A percentile compares a stretch with the other conserved stretches of the same genome.
Conservation (phyloP, 2,329 filamentous ascomycete species). For the Aspergillus carbonarius region DNA sequence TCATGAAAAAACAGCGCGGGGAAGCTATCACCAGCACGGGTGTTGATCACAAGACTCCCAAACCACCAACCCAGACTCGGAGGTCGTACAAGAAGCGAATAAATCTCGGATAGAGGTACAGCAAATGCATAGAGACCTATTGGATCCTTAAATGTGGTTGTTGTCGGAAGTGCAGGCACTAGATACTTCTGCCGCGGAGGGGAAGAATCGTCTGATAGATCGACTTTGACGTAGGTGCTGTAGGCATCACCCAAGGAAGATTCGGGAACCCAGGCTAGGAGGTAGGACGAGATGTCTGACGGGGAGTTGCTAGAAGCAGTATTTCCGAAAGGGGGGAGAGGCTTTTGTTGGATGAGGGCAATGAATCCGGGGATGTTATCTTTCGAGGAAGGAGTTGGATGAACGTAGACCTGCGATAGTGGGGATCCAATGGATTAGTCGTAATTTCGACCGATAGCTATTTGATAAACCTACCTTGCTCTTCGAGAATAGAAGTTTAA, state of each 20-base stretch:
- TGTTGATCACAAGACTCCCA: constrained; percentile 91
- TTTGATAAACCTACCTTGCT: constrained; percentile 70
- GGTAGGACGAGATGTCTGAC: constrained; percentile 64
- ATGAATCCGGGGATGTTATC: constrained; percentile 96
- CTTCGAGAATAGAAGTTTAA: constrained; percentile 93
- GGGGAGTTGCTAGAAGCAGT: constrained; percentile 25
- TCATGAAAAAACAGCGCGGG: constrained; percentile 98
- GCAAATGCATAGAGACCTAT: constrained; percentile 86
- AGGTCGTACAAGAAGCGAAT: constrained; percentile 83
- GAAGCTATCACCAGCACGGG: constrained; percentile 84
- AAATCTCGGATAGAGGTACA: constrained; percentile 84
- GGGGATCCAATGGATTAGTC: constrained; percentile 8
- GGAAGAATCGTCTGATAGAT: constrained; percentile 76
- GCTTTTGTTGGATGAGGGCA: constrained; percentile 87
- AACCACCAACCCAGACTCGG: constrained; percentile 99
- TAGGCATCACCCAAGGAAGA: constrained; percentile 80
- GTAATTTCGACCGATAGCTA: background rate
- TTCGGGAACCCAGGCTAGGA: constrained; percentile 93
- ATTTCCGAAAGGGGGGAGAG: constrained; percentile 35
- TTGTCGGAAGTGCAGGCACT: constrained; percentile 85
- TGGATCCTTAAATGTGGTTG: constrained; percentile 69
- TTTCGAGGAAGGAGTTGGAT: constrained; percentile 87
- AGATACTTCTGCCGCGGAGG: constrained; percentile 85
- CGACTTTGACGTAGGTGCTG: constrained; percentile 92
- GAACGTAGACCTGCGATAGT: constrained; percentile 76